Percentiles rank a stretch among this genome's conserved stretches.
These are phyloP conservation scores for Stagonosporopsis tanaceti DNA, from an alignment of 2,329 filamentous ascomycete genomes.

Conservation along the genomic window DNA sequence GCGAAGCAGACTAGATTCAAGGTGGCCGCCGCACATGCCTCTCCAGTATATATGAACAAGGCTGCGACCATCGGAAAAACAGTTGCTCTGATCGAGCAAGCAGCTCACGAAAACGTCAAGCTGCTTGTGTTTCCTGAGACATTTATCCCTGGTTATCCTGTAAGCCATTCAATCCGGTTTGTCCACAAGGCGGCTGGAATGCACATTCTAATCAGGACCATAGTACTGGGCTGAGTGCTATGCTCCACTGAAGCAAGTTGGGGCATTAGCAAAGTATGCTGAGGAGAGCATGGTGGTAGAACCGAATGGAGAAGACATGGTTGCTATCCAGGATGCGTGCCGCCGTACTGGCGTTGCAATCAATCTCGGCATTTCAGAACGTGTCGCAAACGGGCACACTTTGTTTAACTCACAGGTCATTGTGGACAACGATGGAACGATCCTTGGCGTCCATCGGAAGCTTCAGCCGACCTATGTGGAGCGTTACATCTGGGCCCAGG, in stretches of 20 bases:
- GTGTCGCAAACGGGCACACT: slow-evolving; percentile 42
- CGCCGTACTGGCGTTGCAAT: slow-evolving; percentile 42
- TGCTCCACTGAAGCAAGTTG: slow-evolving; percentile 45
- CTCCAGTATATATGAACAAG: slow-evolving; percentile 51
- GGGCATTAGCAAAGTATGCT: slow-evolving; percentile 43
- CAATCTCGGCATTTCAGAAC: slow-evolving; percentile 47
- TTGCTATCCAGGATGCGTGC: slow-evolving; percentile 44
- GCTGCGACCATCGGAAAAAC: slow-evolving; percentile 45
- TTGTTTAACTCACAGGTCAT: slow-evolving; percentile 50
- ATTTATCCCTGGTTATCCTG: slow-evolving; percentile 49
- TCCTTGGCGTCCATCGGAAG: slow-evolving; percentile 50
- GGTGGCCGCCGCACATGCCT: slow-evolving; percentile 49
- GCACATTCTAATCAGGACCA: slow-evolving; percentile 19
- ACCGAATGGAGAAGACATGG: slow-evolving; percentile 40
- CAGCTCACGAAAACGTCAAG: slow-evolving; percentile 39
- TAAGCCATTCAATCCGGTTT: slow-evolving; percentile 20
- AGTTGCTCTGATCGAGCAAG: slow-evolving; percentile 45
- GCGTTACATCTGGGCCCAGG: slow-evolving; percentile 48
- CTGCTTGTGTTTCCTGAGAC: slow-evolving; percentile 49
- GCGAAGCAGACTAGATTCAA: slow-evolving; percentile 41
- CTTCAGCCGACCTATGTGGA: slow-evolving; percentile 49
- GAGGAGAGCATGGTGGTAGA: slow-evolving; percentile 49
- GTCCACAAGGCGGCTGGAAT: slow-evolving; percentile 1
- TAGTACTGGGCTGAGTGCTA: slow-evolving; percentile 50
- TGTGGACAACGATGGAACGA: slow-evolving; percentile 44